These are phyloP conservation scores for Ustilago xerochloae DNA, from an alignment of 1,284 basidiomycete genomes.

Conservation along the genomic window DNA sequence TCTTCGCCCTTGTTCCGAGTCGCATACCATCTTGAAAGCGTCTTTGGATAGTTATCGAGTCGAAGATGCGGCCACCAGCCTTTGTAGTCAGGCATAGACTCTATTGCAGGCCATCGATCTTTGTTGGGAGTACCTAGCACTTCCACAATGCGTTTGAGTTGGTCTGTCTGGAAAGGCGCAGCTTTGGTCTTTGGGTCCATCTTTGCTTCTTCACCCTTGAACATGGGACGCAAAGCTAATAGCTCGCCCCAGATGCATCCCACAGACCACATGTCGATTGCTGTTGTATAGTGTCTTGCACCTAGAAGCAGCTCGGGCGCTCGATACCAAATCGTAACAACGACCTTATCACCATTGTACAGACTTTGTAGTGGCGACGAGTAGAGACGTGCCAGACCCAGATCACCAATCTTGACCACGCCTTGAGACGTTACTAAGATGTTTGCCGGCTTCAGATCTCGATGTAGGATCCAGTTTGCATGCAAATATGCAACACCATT, in stretches of 20 bases:
- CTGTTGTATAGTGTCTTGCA: slow-evolving; percentile 94
- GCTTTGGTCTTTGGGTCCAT: slow-evolving; percentile 74
- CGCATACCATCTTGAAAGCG: slow-evolving; percentile 82
- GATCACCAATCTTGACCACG: slow-evolving; percentile 95
- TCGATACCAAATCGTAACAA: slow-evolving; percentile 99
- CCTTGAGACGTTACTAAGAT: slow-evolving; percentile 91
- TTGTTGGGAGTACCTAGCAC: slow-evolving; percentile 88
- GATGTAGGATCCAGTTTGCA: slow-evolving; percentile 91
- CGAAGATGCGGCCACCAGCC: slow-evolving; percentile 70
- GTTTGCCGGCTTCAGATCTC: slow-evolving; percentile 98
- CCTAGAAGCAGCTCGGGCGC: slow-evolving; percentile 94
- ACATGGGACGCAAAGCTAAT: slow-evolving; percentile 90
- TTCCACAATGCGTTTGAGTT: slow-evolving; percentile 93
- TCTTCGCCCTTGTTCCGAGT: slow-evolving; percentile 71
- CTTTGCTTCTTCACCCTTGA: slow-evolving; percentile 99
- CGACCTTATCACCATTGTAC: slow-evolving; percentile 87
- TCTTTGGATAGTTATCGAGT: slow-evolving; percentile 73
- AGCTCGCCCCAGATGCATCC: slow-evolving; percentile 97
- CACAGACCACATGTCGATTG: slow-evolving; percentile 97
- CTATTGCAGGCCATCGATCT: slow-evolving; percentile 87
- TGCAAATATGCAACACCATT: slow-evolving; percentile 96
- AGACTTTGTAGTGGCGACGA: slow-evolving; percentile 86
- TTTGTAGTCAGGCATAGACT: slow-evolving; percentile 82
- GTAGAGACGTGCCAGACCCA: slow-evolving; percentile 89
- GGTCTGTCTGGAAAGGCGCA: slow-evolving; percentile 73